Base-by-base conservation (phyloP, 371 early-diverging fungal genomes). In the Syncephalastrum contaminatum region DNA sequence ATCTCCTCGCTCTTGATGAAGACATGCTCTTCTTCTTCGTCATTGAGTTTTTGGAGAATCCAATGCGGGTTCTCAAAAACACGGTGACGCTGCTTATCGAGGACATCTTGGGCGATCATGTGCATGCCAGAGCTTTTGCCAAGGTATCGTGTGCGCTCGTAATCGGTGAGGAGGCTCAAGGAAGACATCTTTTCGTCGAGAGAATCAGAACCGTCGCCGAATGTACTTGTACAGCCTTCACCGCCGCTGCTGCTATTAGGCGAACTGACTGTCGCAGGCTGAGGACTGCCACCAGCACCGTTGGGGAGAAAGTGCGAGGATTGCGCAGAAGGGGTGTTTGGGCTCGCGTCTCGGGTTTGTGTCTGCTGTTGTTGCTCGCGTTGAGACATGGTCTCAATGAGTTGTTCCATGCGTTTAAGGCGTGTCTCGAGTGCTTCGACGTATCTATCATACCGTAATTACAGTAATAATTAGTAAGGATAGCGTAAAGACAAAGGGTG, bases 51-150 rank as follows among this genome's bases (percentile, higher is more conserved):
- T 53, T 77, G 70, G 0, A 73, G 48, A 53, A 69, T 62, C 67
- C 64, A 70, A 6, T 53, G 43, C 6, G 67, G 61, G 3, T 64
- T 51, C 10, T 62, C 43, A 0, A 49, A 43, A 10, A 69, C 15
- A 4, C 58, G 58, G 15, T 64, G 65, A 3, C 51, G 46, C n/a
- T 55, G 50, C 45, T 58, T 61, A 25, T 69, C 56, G 1, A 43
- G 27, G 1, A 70, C 21, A 13, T 51, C 56, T 53, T 59, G 55
- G 14, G 66, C 49, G 2, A 73, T 21, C 24, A 70, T 52, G 40
- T 72, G 74, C 12, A 72, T 46, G 2, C 73, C 74, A 15, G 72
- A 59, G 54, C 72, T 71, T 4, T 64, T 58, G 7, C 77, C 77
- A 20, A 73, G 30, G 30, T 72, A 77, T 4, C 65, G 63, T 14